Percentiles rank a stretch among this genome's conserved stretches.
Evolutionary conservation across 257 asterid species (phyloP).

Genomic region (Nicotiana obtusifolia): DNA sequence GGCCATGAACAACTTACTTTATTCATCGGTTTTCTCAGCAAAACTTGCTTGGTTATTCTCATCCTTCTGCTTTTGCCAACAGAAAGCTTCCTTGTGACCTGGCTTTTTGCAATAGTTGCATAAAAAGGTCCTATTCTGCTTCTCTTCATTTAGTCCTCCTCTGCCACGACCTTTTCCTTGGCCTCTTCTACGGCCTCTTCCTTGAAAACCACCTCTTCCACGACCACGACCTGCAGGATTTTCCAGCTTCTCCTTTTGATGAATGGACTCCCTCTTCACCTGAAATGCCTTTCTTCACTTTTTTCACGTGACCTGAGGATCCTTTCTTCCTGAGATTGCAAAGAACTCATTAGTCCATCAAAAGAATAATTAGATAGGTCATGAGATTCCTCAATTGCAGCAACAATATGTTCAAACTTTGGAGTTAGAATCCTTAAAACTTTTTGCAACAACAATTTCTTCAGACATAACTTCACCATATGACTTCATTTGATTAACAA

Average conservation of each 20-base stretch:
- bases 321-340: constrained; percentile 4
- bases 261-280: neutral
- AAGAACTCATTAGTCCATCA: constrained; percentile 12
- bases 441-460: neutral
- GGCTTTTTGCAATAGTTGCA: too few species aligned
- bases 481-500: constrained; percentile 8
- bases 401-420: neutral
- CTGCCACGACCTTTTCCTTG: too few species aligned
- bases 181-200: too few species aligned
- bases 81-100: too few species aligned
- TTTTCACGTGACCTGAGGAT: neutral
- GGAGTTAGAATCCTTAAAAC: constrained; percentile 1
- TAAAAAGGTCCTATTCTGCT: too few species aligned
- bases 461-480: neutral
- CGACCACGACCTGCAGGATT: neutral
- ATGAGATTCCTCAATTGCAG: neutral
- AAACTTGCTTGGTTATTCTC: too few species aligned
- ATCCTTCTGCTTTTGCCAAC: too few species aligned
- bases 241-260: neutral
- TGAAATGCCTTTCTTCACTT: neutral
- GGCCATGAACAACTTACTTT: too few species aligned
- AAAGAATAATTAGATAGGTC: neutral
- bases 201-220: too few species aligned
- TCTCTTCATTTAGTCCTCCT: too few species aligned
- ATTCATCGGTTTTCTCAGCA: too few species aligned